Conservation (phyloP, 768 basidiomycete genomes). For the Heimioporus sp. region DNA sequence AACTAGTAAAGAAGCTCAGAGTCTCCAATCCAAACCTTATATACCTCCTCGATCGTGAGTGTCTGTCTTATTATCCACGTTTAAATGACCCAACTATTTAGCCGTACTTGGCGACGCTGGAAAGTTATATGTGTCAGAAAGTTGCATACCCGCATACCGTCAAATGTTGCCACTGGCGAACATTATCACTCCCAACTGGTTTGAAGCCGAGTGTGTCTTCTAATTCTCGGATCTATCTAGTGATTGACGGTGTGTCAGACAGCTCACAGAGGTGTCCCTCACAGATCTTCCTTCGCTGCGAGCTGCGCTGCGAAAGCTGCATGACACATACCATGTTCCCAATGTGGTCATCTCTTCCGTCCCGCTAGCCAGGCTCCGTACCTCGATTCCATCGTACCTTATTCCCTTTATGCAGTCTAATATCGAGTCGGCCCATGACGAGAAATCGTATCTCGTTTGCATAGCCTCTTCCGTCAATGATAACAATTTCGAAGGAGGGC, state of each 20-base stretch:
- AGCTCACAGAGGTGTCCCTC: conserved; percentile 71
- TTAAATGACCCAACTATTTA: conserved; percentile 27
- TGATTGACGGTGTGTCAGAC: conserved; percentile 40
- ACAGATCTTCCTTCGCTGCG: conserved; percentile 65
- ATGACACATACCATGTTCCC: conserved; percentile 71
- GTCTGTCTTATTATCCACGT: neutral
- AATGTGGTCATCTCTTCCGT: conserved; percentile 94
- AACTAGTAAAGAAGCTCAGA: conserved; percentile 61
- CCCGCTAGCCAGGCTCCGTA: conserved; percentile 63
- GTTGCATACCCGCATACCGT: conserved; percentile 86
- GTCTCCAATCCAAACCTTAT: conserved; percentile 56
- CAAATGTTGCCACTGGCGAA: conserved; percentile 79
- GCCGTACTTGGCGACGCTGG: conserved; percentile 96
- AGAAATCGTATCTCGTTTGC: conserved; percentile 66
- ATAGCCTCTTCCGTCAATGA: conserved; percentile 60
- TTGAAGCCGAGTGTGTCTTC: conserved; percentile 83
- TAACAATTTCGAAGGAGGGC: conserved; percentile 7
- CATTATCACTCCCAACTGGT: conserved; percentile 97
- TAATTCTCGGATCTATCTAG: neutral
- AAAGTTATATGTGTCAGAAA: conserved; percentile 80
- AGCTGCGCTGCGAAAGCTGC: conserved; percentile 68
- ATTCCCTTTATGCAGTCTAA: conserved; percentile 19
- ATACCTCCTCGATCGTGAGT: conserved; percentile 91
- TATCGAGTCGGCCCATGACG: conserved; percentile 7
- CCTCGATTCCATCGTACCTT: conserved; percentile 47